A percentile compares a stretch with the other conserved stretches of the same genome.
Evolutionary conservation across 2,329 filamentous ascomycete genomes (phyloP).

Genomic region (Ambrosiella cleistominuta): DNA sequence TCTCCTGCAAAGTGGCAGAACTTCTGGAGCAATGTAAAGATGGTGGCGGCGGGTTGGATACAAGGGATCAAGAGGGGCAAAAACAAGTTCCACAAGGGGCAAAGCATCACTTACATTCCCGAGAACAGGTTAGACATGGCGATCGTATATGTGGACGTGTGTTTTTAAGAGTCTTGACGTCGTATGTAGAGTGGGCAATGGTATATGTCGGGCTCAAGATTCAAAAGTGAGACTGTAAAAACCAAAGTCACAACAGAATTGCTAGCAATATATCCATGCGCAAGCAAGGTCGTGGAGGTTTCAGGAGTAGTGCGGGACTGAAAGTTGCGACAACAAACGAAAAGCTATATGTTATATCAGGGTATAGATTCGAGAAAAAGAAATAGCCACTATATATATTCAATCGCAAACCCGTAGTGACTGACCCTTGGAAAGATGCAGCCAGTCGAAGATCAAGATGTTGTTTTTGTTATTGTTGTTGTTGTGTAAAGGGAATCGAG

Average conservation of each 20-base stretch:
- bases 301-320: constrained; percentile 5
- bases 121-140: constrained; percentile 44
- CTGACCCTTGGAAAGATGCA: too few species aligned
- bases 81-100: not conserved
- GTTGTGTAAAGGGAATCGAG: not conserved
- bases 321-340: not conserved
- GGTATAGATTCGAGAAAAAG: too few species aligned
- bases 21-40: not conserved
- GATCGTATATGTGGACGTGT: constrained; percentile 3
- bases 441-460: too few species aligned
- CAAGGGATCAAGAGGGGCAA: constrained; percentile 12
- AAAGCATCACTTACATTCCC: constrained; percentile 35
- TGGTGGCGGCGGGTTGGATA: not conserved
- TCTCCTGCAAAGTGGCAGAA: too few species aligned
- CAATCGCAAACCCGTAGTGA: too few species aligned
- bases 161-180: not conserved
- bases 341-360: not conserved
- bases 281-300: constrained; percentile 3
- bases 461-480: too few species aligned
- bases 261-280: not conserved
- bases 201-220: not conserved
- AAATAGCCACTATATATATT: too few species aligned
- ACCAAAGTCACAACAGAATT: not conserved
- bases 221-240: not conserved
- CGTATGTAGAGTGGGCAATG: not conserved